phyloP scores from a whole-genome alignment of 2,329 filamentous ascomycete species.

The Cadophora malorum region DNA sequence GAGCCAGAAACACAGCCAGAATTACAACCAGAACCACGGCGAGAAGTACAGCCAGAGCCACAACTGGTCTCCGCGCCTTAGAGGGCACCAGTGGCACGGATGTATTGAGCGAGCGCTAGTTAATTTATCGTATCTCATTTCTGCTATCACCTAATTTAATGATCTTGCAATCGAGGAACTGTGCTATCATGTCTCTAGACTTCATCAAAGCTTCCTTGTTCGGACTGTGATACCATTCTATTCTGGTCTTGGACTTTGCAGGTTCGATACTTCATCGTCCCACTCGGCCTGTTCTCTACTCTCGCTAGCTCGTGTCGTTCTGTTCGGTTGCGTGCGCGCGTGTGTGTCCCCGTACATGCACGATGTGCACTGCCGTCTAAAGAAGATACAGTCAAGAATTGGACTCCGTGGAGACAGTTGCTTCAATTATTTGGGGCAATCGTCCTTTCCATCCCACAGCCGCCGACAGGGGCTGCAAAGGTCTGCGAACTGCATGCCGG shows the following conservation, averaged over 20 bases:
- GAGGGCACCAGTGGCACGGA: slow-evolving; percentile 20
- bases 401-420: background rate
- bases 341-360: background rate
- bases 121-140: too few species aligned
- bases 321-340: background rate
- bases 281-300: background rate
- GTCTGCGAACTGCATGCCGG: background rate
- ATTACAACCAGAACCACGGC: slow-evolving; percentile 11
- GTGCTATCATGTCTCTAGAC: background rate
- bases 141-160: too few species aligned
- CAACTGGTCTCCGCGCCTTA: too few species aligned
- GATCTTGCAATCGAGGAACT: background rate
- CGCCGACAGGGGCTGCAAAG: background rate
- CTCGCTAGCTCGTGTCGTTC: background rate
- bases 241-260: background rate
- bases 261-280: background rate
- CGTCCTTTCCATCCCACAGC: background rate
- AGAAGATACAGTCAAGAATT: background rate
- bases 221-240: background rate
- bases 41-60: too few species aligned
- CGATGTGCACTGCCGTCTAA: background rate
- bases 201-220: background rate
- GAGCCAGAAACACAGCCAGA: slow-evolving; percentile 21
- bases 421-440: background rate
- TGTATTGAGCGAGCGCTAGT: too few species aligned